Evolutionary conservation across 805 yeast genomes (phyloP).

Genomic region (Osmozyma mogii): DNA sequence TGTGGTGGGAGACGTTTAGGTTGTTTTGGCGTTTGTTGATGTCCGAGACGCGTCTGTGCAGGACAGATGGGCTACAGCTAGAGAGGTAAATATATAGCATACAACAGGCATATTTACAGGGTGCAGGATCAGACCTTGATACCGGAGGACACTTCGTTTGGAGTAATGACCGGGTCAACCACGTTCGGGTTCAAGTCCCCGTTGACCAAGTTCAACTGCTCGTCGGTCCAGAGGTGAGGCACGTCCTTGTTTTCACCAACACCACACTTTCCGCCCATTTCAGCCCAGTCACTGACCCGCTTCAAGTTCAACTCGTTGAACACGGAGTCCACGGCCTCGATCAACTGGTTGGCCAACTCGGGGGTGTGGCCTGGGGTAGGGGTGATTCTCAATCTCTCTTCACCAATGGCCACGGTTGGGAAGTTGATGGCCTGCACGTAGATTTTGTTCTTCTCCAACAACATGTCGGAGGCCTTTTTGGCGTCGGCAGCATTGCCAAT

Average conservation of each 20-base stretch:
- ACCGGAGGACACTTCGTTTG: conserved; percentile 70
- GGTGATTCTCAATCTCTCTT: conserved; percentile 94
- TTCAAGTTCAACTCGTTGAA: conserved; percentile 68
- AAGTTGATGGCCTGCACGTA: conserved; percentile 97
- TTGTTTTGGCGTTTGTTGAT: too few relatives aligned
- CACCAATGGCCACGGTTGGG: conserved; percentile 95
- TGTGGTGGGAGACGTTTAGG: conserved; percentile 1
- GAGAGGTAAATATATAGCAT: too few relatives aligned
- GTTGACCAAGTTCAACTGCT: conserved; percentile 59
- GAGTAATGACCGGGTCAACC: conserved; percentile 50
- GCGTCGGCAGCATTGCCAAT: conserved; percentile 94
- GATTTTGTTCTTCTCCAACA: conserved; percentile 75
- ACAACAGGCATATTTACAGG: too few relatives aligned
- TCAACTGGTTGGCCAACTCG: conserved; percentile 65
- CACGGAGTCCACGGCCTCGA: conserved; percentile 73
- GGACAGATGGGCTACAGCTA: too few relatives aligned
- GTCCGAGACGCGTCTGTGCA: too few relatives aligned
- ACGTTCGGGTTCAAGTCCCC: conserved; percentile 62
- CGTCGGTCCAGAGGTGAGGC: conserved; percentile 81
- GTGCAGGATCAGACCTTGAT: too few relatives aligned
- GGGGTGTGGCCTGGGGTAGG: conserved; percentile 95
- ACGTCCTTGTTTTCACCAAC: conserved; percentile 56
- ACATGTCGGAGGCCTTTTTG: conserved; percentile 81
- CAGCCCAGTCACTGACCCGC: conserved; percentile 71
- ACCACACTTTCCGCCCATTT: conserved; percentile 83